Percentiles rank a stretch among this genome's conserved stretches.
These are phyloP conservation scores for Claviceps citrina DNA, from an alignment of 2,329 filamentous ascomycete genomes.

Conservation along the genomic window DNA sequence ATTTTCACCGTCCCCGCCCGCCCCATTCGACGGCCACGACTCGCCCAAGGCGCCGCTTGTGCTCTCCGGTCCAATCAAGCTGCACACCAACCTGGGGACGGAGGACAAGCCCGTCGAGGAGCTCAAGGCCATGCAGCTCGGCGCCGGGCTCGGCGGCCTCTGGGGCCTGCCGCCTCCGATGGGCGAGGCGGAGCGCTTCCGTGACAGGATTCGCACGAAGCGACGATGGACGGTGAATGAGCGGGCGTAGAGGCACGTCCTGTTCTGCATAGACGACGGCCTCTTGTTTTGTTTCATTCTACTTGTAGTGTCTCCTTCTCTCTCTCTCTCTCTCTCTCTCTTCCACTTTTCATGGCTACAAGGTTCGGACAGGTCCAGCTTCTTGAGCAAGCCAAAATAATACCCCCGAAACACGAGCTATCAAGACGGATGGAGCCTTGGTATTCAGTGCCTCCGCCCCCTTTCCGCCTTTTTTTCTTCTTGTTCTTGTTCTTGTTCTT, in stretches of 20 bases:
- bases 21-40: not conserved
- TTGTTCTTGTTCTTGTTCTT: too few species aligned
- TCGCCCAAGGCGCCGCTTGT: constrained; percentile 12
- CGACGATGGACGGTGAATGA: constrained; percentile 43
- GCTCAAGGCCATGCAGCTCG: constrained; percentile 20
- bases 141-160: constrained; percentile 25
- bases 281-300: not conserved
- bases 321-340: not conserved
- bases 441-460: too few species aligned
- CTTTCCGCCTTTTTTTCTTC: too few species aligned
- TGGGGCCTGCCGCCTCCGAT: constrained; percentile 30
- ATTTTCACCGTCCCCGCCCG: constrained; percentile 4
- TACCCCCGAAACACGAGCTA: too few species aligned
- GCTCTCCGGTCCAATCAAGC: constrained; percentile 22
- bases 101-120: constrained; percentile 19
- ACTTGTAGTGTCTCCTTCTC: not conserved
- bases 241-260: constrained; percentile 12
- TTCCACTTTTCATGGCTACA: too few species aligned
- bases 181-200: constrained; percentile 28
- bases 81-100: constrained; percentile 17
- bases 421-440: too few species aligned
- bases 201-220: constrained; percentile 32
- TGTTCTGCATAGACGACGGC: too few species aligned
- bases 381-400: too few species aligned
- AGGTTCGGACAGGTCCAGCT: too few species aligned